phyloP scores from a whole-genome alignment of 495 filamentous ascomycete species.

The Penicillium robsamsonii region DNA sequence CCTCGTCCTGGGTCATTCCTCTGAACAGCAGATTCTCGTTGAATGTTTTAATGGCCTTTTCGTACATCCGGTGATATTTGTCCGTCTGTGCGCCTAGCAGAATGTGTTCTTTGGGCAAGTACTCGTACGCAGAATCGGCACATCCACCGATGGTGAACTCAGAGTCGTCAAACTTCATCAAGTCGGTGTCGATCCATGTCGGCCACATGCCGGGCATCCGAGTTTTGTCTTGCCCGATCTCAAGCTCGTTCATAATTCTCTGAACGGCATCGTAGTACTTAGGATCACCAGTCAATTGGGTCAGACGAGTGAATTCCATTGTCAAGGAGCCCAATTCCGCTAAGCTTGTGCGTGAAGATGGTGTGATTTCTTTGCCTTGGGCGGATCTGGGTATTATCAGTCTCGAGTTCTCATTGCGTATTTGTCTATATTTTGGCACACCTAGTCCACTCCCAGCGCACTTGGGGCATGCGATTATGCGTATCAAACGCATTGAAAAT shows the following conservation, averaged over 20 bases:
- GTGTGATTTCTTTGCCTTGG: constrained; percentile 37
- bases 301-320: constrained; percentile 90
- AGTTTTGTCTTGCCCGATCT: constrained; percentile 67
- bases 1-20: constrained; percentile 65
- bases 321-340: constrained; percentile 86
- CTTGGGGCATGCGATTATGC: constrained; percentile 86
- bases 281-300: constrained; percentile 79
- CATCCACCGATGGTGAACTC: constrained; percentile 79
- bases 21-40: constrained; percentile 80
- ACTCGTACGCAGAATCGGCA: constrained; percentile 94
- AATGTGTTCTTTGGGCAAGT: constrained; percentile 80
- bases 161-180: constrained; percentile 42
- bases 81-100: constrained; percentile 76
- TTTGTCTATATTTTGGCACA: constrained; percentile 11
- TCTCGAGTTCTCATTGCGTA: neutral
- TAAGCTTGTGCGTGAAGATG: constrained; percentile 48
- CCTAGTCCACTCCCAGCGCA: constrained; percentile 52
- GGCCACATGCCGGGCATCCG: constrained; percentile 83
- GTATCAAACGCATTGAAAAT: constrained; percentile 93
- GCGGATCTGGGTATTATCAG: constrained; percentile 33
- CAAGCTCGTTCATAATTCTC: constrained; percentile 77
- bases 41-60: constrained; percentile 62
- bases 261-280: constrained; percentile 94
- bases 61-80: constrained; percentile 81
- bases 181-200: constrained; percentile 63